These are phyloP conservation scores for Diutina siamensis DNA, from an alignment of 1,139 yeast species.

Conservation along the genomic window DNA sequence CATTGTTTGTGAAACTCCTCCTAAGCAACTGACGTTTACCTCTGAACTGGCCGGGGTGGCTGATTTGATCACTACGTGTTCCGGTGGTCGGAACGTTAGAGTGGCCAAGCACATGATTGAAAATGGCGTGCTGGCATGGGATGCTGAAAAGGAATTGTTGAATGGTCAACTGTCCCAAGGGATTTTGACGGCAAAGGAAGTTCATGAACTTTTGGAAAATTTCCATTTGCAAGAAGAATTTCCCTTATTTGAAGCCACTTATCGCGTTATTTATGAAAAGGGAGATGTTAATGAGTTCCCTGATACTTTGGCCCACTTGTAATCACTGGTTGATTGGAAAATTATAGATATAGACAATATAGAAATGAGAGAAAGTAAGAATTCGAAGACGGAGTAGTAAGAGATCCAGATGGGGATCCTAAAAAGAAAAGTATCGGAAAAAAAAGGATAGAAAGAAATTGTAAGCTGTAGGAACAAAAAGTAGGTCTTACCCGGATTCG, in stretches of 20 bases:
- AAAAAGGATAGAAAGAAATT: background rate
- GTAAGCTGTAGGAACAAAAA: background rate
- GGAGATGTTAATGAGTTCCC: conserved; percentile 5
- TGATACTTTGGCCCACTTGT: conserved; percentile 5
- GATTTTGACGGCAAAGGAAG: conserved; percentile 36
- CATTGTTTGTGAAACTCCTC: conserved; percentile 1
- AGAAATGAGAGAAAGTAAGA: too few relatives aligned
- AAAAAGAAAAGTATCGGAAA: background rate
- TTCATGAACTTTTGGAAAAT: conserved; percentile 31
- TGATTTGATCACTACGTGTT: conserved; percentile 37
- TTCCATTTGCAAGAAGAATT: conserved; percentile 23
- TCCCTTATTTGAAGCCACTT: conserved; percentile 39
- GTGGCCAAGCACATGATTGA: conserved; percentile 38
- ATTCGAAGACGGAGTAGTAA: too few relatives aligned
- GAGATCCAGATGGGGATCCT: too few relatives aligned
- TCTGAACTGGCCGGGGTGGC: conserved; percentile 42
- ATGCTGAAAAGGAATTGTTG: conserved; percentile 33
- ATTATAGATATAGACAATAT: conserved; percentile 1
- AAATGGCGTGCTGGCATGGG: conserved; percentile 31
- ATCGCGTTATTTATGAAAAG: conserved; percentile 27
- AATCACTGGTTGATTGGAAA: background rate
- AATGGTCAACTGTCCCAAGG: conserved; percentile 43
- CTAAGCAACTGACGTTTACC: conserved; percentile 21
- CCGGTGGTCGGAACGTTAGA: conserved; percentile 40
- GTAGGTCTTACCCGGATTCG: conserved; percentile 89